Conservation (phyloP, 768 basidiomycete species). For the Termitomyces sp. region DNA sequence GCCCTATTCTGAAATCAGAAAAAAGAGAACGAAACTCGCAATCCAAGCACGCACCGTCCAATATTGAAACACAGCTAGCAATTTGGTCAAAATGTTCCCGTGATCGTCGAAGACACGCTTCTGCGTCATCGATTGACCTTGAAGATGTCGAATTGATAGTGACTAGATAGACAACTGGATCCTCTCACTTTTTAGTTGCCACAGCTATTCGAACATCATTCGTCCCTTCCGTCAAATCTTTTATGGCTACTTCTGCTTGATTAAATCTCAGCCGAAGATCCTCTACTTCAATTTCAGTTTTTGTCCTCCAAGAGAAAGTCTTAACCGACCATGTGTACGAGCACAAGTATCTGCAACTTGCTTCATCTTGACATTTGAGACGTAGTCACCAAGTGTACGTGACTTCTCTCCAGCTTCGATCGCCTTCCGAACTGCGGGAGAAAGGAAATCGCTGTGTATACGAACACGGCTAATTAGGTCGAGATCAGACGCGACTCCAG, state of each 20-base stretch:
- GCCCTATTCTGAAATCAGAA: conserved; percentile 29
- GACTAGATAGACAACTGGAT: background rate
- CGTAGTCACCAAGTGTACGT: conserved; percentile 78
- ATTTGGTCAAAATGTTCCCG: conserved; percentile 61
- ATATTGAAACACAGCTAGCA: conserved; percentile 42
- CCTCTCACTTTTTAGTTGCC: conserved; percentile 43
- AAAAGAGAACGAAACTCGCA: background rate
- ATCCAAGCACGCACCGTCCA: conserved; percentile 45
- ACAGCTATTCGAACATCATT: conserved; percentile 55
- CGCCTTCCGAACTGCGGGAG: conserved; percentile 59
- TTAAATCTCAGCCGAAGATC: conserved; percentile 56
- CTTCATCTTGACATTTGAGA: conserved; percentile 75
- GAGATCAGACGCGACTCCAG: conserved; percentile 67
- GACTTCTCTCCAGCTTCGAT: conserved; percentile 70
- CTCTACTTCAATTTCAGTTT: conserved; percentile 35
- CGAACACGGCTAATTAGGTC: conserved; percentile 64
- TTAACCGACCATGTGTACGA: conserved; percentile 61
- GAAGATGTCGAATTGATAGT: background rate
- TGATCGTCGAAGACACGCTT: conserved; percentile 51
- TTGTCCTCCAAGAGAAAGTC: background rate
- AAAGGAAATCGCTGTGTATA: conserved; percentile 77
- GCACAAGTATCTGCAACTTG: conserved; percentile 73
- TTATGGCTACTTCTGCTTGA: conserved; percentile 53
- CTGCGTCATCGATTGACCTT: conserved; percentile 63
- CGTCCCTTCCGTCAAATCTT: conserved; percentile 54